Evolutionary conservation across 495 filamentous ascomycete species (phyloP), one percentile per base, ranked within the genome.

Genomic region (Aspergillus conjunctus): DNA sequence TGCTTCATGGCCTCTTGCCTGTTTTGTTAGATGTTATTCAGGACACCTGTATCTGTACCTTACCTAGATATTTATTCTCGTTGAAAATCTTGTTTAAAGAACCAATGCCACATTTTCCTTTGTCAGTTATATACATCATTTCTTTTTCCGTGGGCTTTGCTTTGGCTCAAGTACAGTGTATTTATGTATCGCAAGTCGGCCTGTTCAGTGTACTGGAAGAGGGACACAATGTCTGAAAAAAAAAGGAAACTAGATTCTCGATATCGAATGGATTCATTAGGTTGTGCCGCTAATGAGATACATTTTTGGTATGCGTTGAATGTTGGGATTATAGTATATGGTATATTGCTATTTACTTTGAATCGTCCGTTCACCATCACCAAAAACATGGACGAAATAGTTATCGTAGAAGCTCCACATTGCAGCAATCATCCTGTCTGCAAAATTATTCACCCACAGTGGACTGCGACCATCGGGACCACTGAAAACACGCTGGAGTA

Each of bases 291-390:
- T 26, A 26, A 26, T 26, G 26, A 26, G 26, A 26, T 26, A 26
- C 5, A 26, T n/a, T n/a, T n/a, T n/a, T n/a, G n/a, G n/a, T 2
- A 26, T 26, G 26, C 26, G 2, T 26, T 41, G n/a, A 41, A 37
- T 18, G 2, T 37, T 17, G 21, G 3, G 34, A 14, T 20, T 3
- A 20, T 15, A 5, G 14, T 37, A 39, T 11, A 22, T 48, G 10
- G 44, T n/a, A 22, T 48, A 17, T 20, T 20, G 10, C 10, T 48
- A 21, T 48, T 32, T 17, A 17, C 51, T 17, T 39, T 51, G 39
- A 30, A 77, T 65, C 12, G 91, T 94, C 73, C 89, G 81, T 84
- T 97, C 94, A 15, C 94, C 94, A 69, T 97, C 89, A 31, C 93
- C 92, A 77, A 95, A 97, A 0, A 89, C 12, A 22, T 56, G 65